phyloP scores from a whole-genome alignment of 352 stramenopile genomes.

The Pythium phragmiticola region DNA sequence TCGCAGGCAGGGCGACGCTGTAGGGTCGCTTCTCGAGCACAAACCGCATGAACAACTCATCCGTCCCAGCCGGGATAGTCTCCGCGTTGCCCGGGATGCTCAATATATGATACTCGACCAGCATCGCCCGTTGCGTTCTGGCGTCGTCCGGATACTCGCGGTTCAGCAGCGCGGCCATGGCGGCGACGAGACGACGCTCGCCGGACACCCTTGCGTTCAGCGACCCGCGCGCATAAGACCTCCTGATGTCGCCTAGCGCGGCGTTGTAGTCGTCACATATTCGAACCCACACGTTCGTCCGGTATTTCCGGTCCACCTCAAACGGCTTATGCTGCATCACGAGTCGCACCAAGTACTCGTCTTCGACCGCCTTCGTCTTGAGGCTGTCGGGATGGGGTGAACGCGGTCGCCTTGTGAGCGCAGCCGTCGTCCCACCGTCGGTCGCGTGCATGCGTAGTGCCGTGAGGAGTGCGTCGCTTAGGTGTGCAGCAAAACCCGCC shows the following conservation, averaged over 20 bases:
- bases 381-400: neutral
- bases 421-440: neutral
- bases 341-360: neutral
- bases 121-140: neutral
- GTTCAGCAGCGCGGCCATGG: neutral
- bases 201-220: neutral
- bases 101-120: neutral
- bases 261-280: neutral
- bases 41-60: neutral
- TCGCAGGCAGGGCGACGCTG: neutral
- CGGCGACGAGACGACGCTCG: neutral
- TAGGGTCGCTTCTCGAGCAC: neutral
- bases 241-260: neutral
- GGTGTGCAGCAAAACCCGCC: neutral
- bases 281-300: neutral
- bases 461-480: neutral
- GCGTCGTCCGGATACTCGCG: neutral
- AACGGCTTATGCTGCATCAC: neutral
- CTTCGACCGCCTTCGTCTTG: neutral
- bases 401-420: no score
- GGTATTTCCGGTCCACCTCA: neutral
- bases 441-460: neutral
- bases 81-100: neutral
- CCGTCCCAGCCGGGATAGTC: neutral
- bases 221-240: neutral